phyloP scores from a whole-genome alignment of 352 stramenopile genomes.

The Phytophthora hybrid region DNA sequence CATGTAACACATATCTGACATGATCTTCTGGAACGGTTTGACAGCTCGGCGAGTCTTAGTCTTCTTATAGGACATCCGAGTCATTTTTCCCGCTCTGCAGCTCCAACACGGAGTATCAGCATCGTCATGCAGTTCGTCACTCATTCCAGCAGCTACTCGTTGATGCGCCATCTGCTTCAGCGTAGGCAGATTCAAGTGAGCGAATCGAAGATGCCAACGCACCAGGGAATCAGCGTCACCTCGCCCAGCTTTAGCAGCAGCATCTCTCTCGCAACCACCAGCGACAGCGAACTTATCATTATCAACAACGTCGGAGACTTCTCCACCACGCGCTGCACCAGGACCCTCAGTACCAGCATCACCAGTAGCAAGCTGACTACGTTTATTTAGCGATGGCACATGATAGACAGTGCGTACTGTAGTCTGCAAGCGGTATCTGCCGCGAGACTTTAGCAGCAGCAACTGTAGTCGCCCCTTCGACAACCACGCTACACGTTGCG shows the following conservation, averaged over 20 bases:
- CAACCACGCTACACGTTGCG: too few species aligned
- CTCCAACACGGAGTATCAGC: constrained; percentile 10
- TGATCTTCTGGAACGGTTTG: constrained; percentile 18
- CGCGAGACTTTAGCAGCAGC: too few species aligned
- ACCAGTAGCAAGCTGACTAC: too few species aligned
- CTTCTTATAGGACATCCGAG: constrained; percentile 25
- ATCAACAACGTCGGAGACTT: too few species aligned
- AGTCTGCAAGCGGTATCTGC: too few species aligned
- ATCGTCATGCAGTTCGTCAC: background rate
- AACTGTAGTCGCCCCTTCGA: too few species aligned
- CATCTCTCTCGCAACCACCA: too few species aligned
- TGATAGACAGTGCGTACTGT: too few species aligned
- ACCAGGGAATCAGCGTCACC: background rate
- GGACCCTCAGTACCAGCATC: too few species aligned
- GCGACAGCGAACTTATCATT: too few species aligned
- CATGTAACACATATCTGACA: constrained; percentile 27
- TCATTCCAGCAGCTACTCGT: background rate
- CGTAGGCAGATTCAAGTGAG: constrained; percentile 4
- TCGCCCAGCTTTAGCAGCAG: background rate
- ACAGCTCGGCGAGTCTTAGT: background rate
- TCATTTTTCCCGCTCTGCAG: constrained; percentile 11
- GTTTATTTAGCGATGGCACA: too few species aligned
- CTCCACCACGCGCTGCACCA: too few species aligned
- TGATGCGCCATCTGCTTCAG: constrained; percentile 14
- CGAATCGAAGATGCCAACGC: constrained; percentile 15